Base-by-base conservation (phyloP, 2,329 filamentous ascomycete species). In the Tolypocladium ophioglossoides region DNA sequence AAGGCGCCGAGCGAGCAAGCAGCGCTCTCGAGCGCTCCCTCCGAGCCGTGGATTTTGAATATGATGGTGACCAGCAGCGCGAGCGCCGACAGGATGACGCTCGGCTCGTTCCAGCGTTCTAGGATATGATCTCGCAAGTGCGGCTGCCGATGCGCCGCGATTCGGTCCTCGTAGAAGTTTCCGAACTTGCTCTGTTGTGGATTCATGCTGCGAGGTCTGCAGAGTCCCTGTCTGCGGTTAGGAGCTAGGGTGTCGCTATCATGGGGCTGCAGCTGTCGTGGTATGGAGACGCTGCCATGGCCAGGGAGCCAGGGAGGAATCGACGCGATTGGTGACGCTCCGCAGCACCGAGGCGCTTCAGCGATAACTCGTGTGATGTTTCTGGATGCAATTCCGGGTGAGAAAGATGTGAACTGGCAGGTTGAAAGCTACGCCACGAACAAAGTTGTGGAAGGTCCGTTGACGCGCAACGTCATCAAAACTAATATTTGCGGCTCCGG, bases 1-100 rank as follows among this genome's bases (percentile, higher is more conserved):
- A 83, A 65, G 60, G 77, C 72, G 55, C 60, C 62, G 16, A 68
- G 44, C 22, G 66, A 57, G 49, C 57, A 60, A 44, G 67, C 48
- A 6, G 62, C 58, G 14, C 60, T 62, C 41, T 65, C 61, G 9
- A 71, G 54, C 5, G 68, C 63, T 20, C 63, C 57, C 14, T 70
- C 63, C 14, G 68, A 63, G 57, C 64, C 66, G 63, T 69, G 66
- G 32, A 65, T 52, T 52, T 67, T 69, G 64, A 69, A 64, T n/a
- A 66, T 44, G 48, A 71, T 55, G 41, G 70, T 68, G 40, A 67
- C 55, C 51, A 65, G 46, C 34, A 74, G 56, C 41, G 71, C 60
- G 39, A 68, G 54, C 39, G 64, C 57, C 22, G 70, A 70, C 37
- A 73, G 59, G 41, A 72, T 51, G 55, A 70, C 62, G 53, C 64